A percentile compares a stretch with the other conserved stretches of the same genome.
Evolutionary conservation across 148 eudicot species (phyloP).

Genomic region (Hydrangea macrophylla): DNA sequence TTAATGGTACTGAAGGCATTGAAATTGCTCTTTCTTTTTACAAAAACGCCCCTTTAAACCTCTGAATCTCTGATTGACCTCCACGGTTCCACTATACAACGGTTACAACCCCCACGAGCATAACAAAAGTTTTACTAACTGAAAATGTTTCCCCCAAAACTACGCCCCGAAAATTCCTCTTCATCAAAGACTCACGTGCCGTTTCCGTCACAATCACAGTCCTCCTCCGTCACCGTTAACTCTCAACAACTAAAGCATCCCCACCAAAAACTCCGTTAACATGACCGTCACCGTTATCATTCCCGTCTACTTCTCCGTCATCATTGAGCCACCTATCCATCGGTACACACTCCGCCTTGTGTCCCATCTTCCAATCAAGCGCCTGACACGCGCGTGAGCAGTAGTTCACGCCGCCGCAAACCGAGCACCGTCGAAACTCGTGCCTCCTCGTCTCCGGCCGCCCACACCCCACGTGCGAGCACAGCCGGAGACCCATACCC

Average conservation of each 20-base stretch:
- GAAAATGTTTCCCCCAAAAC: not conserved
- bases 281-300: constrained; percentile 6
- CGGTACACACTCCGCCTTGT: constrained; percentile 44
- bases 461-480: constrained; percentile 51
- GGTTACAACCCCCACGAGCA: not conserved
- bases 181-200: constrained; percentile 21
- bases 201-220: constrained; percentile 23
- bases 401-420: constrained; percentile 53
- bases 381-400: constrained; percentile 70
- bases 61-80: not conserved
- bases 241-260: constrained; percentile 14
- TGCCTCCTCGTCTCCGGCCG: constrained; percentile 56
- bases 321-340: constrained; percentile 32
- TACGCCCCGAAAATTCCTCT: not conserved
- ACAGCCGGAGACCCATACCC: constrained; percentile 43
- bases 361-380: constrained; percentile 59
- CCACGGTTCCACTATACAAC: not conserved
- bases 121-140: not conserved
- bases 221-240: constrained; percentile 8
- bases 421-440: constrained; percentile 62
- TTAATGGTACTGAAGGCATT: not conserved
- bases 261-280: not conserved
- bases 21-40: not conserved
- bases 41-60: not conserved
- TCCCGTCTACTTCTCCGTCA: constrained; percentile 7